Evolutionary conservation across 768 basidiomycete species (phyloP).

Genomic region (Amanita pallidorosea): DNA sequence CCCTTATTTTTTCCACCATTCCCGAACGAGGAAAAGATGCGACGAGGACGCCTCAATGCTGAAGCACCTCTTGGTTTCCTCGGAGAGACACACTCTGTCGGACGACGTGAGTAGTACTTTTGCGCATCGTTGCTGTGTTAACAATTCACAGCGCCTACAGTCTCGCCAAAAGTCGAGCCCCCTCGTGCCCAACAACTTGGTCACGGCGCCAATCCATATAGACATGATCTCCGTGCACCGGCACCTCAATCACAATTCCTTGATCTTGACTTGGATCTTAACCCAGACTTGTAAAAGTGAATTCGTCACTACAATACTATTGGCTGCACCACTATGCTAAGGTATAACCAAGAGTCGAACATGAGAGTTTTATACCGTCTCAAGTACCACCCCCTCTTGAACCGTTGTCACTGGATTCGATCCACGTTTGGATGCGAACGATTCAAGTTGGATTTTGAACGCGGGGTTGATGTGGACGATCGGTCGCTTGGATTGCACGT

Average conservation of each 20-base stretch:
- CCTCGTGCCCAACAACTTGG: conserved; percentile 32
- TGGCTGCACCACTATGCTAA: not conserved
- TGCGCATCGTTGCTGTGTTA: not conserved
- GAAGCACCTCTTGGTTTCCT: conserved; percentile 70
- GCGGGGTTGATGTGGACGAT: conserved; percentile 65
- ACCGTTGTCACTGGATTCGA: conserved; percentile 10
- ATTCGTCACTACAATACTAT: not conserved
- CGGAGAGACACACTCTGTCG: conserved; percentile 77
- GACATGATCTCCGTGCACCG: conserved; percentile 47
- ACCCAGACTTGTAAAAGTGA: conserved; percentile 54
- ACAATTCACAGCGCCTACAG: conserved; percentile 40
- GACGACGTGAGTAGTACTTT: conserved; percentile 42
- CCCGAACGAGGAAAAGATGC: conserved; percentile 89
- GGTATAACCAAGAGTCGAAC: too few relatives aligned
- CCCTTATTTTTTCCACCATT: conserved; percentile 85
- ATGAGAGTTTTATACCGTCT: not conserved
- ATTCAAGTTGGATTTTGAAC: conserved; percentile 48
- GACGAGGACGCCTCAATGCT: conserved; percentile 67
- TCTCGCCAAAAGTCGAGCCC: conserved; percentile 44
- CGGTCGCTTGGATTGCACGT: conserved; percentile 43
- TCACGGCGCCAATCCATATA: conserved; percentile 56
- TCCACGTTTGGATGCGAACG: conserved; percentile 21
- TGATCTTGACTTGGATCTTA: conserved; percentile 77
- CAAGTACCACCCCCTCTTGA: not conserved
- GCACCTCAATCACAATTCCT: conserved; percentile 53